Conservation (phyloP, 1,284 basidiomycete species). For the Moesziomyces aphidis region DNA sequence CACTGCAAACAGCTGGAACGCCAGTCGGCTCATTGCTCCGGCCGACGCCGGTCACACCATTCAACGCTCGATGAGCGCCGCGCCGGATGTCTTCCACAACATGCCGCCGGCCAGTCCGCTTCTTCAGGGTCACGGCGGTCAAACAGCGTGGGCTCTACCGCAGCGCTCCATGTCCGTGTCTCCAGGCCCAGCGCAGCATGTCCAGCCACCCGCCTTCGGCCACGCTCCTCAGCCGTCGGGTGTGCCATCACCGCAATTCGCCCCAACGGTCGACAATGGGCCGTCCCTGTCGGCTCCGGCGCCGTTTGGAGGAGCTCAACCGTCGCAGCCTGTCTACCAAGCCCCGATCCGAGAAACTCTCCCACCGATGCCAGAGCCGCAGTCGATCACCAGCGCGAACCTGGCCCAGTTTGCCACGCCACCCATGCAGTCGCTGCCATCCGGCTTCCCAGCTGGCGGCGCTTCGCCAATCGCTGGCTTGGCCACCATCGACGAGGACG, state of each 20-base stretch:
- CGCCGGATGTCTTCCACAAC: slow-evolving; percentile 42
- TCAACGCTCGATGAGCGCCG: slow-evolving; percentile 47
- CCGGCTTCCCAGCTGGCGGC: slow-evolving; percentile 4
- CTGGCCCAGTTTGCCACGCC: slow-evolving; percentile 23
- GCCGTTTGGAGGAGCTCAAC: slow-evolving; percentile 7
- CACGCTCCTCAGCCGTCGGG: slow-evolving; percentile 6
- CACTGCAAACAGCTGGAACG: slow-evolving; percentile 33
- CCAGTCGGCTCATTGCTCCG: slow-evolving; percentile 34
- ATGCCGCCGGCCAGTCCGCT: slow-evolving; percentile 1
- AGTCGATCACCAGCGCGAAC: slow-evolving; percentile 8
- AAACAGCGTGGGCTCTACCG: slow-evolving; percentile 24
- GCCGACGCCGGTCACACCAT: slow-evolving; percentile 19
- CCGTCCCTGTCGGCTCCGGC: slow-evolving; percentile 19
- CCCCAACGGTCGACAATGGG: slow-evolving; percentile 6
- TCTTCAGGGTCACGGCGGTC: slow-evolving; percentile 2
- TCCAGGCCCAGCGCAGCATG: slow-evolving; percentile 18
- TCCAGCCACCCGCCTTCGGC: slow-evolving; percentile 10
- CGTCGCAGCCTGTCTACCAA: slow-evolving; percentile 11
- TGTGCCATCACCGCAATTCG: slow-evolving; percentile 1
- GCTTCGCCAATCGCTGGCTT: slow-evolving; percentile 39
- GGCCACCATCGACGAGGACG: slow-evolving; percentile 57
- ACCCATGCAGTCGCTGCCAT: slow-evolving; percentile 10
- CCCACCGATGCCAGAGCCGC: slow-evolving; percentile 35
- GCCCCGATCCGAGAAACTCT: slow-evolving; percentile 7
- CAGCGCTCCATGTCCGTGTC: slow-evolving; percentile 47